A percentile compares a stretch with the other conserved stretches of the same genome.
Evolutionary conservation across 192 early-diverging fungal species (phyloP).

Genomic region (Coemansia sp.): DNA sequence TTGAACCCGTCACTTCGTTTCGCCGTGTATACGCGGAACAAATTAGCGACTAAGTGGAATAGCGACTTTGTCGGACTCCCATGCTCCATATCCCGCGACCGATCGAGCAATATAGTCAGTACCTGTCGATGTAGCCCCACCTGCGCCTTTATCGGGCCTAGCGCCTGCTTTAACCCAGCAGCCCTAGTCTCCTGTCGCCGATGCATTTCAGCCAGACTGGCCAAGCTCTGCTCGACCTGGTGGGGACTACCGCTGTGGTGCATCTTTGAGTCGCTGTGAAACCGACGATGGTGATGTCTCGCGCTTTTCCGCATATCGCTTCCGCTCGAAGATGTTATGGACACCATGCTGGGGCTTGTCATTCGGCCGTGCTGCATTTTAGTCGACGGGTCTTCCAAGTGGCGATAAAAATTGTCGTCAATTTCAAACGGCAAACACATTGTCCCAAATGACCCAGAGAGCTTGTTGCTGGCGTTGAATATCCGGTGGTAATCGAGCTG

Average conservation of each 20-base stretch:
- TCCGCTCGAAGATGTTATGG: background rate
- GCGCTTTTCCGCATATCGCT: background rate
- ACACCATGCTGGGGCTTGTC: slow-evolving; percentile 24
- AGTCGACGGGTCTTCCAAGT: slow-evolving; percentile 21
- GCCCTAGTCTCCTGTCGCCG: slow-evolving; percentile 12
- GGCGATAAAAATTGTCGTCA: slow-evolving; percentile 32
- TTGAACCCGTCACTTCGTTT: background rate
- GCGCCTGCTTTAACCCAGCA: slow-evolving; percentile 7
- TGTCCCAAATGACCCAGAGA: slow-evolving; percentile 35
- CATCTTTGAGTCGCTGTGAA: slow-evolving; percentile 11
- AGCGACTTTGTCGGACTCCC: slow-evolving; percentile 32
- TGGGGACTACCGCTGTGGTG: background rate
- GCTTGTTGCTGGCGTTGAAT: slow-evolving; percentile 21
- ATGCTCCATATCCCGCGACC: slow-evolving; percentile 21
- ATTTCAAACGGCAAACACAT: slow-evolving; percentile 52
- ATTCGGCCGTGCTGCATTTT: slow-evolving; percentile 33
- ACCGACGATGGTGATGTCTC: background rate
- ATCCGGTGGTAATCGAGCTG: slow-evolving; percentile 44
- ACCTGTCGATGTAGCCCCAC: slow-evolving; percentile 25
- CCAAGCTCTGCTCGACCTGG: slow-evolving; percentile 7
- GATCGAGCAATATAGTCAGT: slow-evolving; percentile 18
- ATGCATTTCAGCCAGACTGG: slow-evolving; percentile 27
- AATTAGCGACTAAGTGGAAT: slow-evolving; percentile 23
- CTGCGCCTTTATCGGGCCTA: slow-evolving; percentile 31
- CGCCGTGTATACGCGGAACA: background rate